These are phyloP conservation scores for Chlamydomonas urium DNA, from an alignment of 139 green algal genomes.

Conservation along the genomic window DNA sequence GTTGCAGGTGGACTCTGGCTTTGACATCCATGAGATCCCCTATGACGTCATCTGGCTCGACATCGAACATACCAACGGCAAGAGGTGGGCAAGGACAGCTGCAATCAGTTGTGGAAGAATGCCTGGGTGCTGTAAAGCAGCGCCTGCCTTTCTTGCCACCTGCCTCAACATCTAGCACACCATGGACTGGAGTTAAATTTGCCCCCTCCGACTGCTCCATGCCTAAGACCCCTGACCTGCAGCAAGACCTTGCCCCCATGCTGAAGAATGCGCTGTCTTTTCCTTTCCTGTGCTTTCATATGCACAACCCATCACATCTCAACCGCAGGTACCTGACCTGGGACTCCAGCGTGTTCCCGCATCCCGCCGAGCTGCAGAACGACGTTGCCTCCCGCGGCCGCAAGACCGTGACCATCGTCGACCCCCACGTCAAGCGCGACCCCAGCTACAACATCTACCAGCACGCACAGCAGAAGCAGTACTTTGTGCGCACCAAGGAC, in stretches of 20 bases:
- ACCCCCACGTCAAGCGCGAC: conserved; percentile 97
- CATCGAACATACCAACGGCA: conserved; percentile 98
- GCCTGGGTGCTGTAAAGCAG: too few relatives aligned
- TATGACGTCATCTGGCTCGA: conserved; percentile 99
- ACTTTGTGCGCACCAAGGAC: conserved; percentile 86
- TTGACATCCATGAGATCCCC: conserved; percentile 90
- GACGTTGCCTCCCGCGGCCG: conserved; percentile 66
- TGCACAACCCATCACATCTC: too few relatives aligned
- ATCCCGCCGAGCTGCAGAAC: conserved; percentile 64
- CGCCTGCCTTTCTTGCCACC: too few relatives aligned
- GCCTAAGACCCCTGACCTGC: too few relatives aligned
- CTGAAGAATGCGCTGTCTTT: too few relatives aligned
- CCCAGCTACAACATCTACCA: conserved; percentile 78
- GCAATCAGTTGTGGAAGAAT: too few relatives aligned
- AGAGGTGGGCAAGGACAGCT: too few relatives aligned
- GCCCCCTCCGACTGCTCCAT: too few relatives aligned
- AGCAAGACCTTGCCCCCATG: too few relatives aligned
- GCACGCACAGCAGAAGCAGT: conserved; percentile 68
- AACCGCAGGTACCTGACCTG: conserved; percentile 97
- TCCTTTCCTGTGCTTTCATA: too few relatives aligned
- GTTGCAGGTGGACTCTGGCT: conserved; percentile 73
- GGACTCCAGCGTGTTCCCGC: conserved; percentile 85
- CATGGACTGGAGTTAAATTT: too few relatives aligned
- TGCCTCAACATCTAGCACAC: conserved; percentile 2
- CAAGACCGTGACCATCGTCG: conserved; percentile 96